phyloP scores from a whole-genome alignment of 106 monocot genomes.

The Dioscorea zingiberensis region DNA sequence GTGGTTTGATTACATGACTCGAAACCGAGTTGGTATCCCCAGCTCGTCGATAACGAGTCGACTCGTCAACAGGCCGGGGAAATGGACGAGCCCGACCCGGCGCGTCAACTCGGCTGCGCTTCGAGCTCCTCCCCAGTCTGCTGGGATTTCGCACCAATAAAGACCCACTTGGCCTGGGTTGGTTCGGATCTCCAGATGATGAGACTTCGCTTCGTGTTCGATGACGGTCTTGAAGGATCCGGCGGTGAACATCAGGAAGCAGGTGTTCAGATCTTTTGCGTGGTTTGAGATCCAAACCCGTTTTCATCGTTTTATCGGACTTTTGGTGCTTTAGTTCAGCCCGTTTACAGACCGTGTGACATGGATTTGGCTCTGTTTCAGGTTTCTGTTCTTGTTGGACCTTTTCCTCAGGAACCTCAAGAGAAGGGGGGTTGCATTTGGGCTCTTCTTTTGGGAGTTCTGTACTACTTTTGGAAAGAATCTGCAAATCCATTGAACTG shows the following conservation, averaged over 20 bases:
- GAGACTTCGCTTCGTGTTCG: background rate
- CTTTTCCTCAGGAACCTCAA: background rate
- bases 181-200: background rate
- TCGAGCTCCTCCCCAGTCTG: background rate
- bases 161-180: background rate
- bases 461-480: background rate
- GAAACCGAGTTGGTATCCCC: background rate
- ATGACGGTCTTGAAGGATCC: background rate
- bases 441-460: background rate
- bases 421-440: background rate
- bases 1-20: background rate
- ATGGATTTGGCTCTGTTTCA: background rate
- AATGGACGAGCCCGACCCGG: background rate
- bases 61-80: background rate
- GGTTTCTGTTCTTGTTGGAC: background rate
- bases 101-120: conserved; percentile 3
- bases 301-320: background rate
- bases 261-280: background rate
- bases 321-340: background rate
- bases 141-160: background rate
- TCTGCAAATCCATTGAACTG: background rate
- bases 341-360: background rate
- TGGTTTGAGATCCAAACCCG: background rate
- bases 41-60: background rate
- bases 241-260: background rate